A percentile compares a stretch with the other conserved stretches of the same genome.
These are phyloP conservation scores for Sclerotinia subarctica DNA, from an alignment of 2,329 filamentous ascomycete genomes.

Conservation along the genomic window DNA sequence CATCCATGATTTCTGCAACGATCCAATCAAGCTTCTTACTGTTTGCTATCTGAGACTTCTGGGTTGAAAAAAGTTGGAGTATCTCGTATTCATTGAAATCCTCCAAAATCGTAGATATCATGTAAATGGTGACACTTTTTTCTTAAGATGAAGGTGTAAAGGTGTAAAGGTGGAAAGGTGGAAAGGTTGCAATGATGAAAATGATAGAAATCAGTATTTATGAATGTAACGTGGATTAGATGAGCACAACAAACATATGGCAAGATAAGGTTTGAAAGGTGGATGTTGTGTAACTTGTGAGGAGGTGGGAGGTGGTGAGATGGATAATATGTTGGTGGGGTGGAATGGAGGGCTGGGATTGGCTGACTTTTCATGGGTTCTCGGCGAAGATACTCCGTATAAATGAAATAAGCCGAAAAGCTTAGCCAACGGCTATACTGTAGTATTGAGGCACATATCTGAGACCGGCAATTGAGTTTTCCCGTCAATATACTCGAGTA, in stretches of 20 bases:
- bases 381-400: not conserved
- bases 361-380: not conserved
- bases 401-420: constrained; percentile 4
- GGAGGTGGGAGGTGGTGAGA: not conserved
- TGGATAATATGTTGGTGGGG: not conserved
- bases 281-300: not conserved
- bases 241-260: not conserved
- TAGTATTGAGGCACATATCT: not conserved
- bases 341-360: not conserved
- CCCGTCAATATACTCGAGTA: too few species aligned
- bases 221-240: not conserved
- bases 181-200: too few species aligned
- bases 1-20: not conserved
- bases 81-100: not conserved
- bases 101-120: too few species aligned
- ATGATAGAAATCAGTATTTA: too few species aligned
- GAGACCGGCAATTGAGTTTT: too few species aligned
- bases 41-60: not conserved
- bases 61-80: not conserved
- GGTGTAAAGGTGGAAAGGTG: not conserved
- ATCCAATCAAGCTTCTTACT: not conserved
- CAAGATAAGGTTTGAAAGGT: not conserved
- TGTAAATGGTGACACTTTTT: not conserved
- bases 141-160: constrained; percentile 9
- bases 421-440: not conserved